These are phyloP conservation scores for Schizophyllum amplum DNA, from an alignment of 1,284 basidiomycete genomes.

Conservation along the genomic window DNA sequence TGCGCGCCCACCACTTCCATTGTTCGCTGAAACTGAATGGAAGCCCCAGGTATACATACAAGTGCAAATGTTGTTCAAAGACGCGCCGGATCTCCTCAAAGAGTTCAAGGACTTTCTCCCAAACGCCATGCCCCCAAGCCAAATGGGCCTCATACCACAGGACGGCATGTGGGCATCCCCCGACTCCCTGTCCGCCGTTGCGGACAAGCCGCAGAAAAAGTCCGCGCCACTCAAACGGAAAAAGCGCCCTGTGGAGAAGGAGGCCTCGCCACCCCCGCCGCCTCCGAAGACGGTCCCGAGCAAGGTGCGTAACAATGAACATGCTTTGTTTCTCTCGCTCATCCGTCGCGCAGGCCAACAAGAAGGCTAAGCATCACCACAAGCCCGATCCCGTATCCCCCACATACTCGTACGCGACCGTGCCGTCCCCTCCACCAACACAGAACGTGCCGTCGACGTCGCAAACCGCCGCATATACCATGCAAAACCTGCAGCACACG, in stretches of 20 bases:
- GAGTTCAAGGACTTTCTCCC: constrained; percentile 94
- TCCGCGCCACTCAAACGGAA: constrained; percentile 34
- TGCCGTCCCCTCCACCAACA: constrained; percentile 29
- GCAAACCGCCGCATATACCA: constrained; percentile 12
- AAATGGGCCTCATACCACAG: background rate
- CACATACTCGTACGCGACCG: constrained; percentile 38
- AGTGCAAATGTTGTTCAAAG: constrained; percentile 88
- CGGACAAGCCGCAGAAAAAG: constrained; percentile 39
- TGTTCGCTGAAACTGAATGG: constrained; percentile 11
- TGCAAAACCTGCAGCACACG: constrained; percentile 22
- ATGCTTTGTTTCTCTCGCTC: constrained; percentile 1
- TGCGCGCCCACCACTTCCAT: constrained; percentile 32
- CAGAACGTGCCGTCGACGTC: constrained; percentile 14
- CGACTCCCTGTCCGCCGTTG: constrained; percentile 19
- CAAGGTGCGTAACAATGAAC: constrained; percentile 27
- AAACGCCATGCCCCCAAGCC: constrained; percentile 12
- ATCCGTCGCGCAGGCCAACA: constrained; percentile 37
- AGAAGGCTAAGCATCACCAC: constrained; percentile 46
- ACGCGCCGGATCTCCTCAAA: constrained; percentile 85
- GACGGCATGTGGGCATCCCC: background rate
- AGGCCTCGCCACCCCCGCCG: constrained; percentile 45
- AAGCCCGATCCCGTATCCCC: constrained; percentile 50
- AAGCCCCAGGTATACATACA: constrained; percentile 84
- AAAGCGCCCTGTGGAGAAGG: constrained; percentile 54
- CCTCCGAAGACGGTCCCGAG: constrained; percentile 31